A percentile compares a stretch with the other conserved stretches of the same genome.
These are phyloP conservation scores for Trametes meyenii DNA, from an alignment of 768 basidiomycete species.

Conservation along the genomic window DNA sequence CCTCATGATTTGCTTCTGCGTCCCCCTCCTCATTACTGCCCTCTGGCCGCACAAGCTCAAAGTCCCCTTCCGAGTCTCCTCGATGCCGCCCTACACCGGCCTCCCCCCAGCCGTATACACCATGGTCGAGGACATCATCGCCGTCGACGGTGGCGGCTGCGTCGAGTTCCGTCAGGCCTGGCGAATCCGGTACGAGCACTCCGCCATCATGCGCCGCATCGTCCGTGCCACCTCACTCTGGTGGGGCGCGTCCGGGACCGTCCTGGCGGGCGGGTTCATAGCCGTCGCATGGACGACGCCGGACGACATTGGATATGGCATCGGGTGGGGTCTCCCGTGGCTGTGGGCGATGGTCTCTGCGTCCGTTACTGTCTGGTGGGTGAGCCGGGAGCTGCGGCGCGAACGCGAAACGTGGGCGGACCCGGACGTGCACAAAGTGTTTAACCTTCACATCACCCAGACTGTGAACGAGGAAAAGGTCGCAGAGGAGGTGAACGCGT, in stretches of 20 bases:
- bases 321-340: conserved; percentile 36
- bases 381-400: conserved; percentile 15
- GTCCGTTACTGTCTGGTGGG: conserved; percentile 22
- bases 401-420: conserved; percentile 21
- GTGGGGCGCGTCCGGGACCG: conserved; percentile 31
- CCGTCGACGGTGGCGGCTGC: conserved; percentile 37
- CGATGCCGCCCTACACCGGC: conserved; percentile 29
- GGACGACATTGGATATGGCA: conserved; percentile 32
- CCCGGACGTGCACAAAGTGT: conserved; percentile 18
- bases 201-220: conserved; percentile 31
- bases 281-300: conserved; percentile 31
- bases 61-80: conserved; percentile 35
- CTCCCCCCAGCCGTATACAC: conserved; percentile 36
- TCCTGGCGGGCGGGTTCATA: conserved; percentile 28
- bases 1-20: conserved; percentile 33
- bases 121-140: conserved; percentile 36
- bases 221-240: conserved; percentile 28
- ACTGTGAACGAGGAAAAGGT: conserved; percentile 19
- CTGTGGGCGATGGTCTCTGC: conserved; percentile 32
- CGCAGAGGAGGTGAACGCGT: conserved; percentile 12
- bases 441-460: conserved; percentile 20
- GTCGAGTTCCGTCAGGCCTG: conserved; percentile 37
- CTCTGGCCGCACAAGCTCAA: conserved; percentile 31
- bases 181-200: conserved; percentile 36
- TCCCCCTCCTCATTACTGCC: conserved; percentile 35